phyloP scores from a whole-genome alignment of 441 rosid genomes.

The Pelargonium cotyledonis region DNA sequence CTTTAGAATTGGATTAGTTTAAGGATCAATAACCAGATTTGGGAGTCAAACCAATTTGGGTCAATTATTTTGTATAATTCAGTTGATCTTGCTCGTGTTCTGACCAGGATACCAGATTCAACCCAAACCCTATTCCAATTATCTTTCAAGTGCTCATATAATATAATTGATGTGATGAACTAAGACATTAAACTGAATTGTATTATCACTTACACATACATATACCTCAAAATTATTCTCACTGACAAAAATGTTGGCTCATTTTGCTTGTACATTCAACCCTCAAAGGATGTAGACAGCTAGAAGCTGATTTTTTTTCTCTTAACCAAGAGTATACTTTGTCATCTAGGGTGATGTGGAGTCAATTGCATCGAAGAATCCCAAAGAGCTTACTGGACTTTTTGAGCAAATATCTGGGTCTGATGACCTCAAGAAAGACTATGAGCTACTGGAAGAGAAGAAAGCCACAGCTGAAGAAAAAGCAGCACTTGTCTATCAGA shows the following conservation, averaged over 20 bases:
- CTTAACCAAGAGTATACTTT: conserved; percentile 6
- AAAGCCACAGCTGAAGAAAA: conserved; percentile 83
- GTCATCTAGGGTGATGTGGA: conserved; percentile 88
- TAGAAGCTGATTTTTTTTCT: conserved; percentile 1
- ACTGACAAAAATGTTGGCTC: background rate
- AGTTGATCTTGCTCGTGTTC: background rate
- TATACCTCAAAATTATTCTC: background rate
- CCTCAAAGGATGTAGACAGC: background rate
- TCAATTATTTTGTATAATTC: background rate
- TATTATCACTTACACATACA: background rate
- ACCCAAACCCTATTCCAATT: background rate
- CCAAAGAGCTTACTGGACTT: conserved; percentile 84
- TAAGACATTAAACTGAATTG: background rate
- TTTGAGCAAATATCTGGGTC: conserved; percentile 97
- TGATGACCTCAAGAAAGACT: conserved; percentile 87
- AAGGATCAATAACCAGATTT: conserved; percentile 1
- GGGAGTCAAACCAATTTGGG: conserved; percentile 2
- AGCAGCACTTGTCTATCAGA: conserved; percentile 75
- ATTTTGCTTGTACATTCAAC: background rate
- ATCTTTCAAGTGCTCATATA: background rate
- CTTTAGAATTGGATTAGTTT: background rate
- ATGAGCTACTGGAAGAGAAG: conserved; percentile 70
- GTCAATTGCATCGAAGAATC: conserved; percentile 95
- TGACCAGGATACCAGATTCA: background rate
- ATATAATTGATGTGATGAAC: background rate